Percentiles rank a stretch among this genome's conserved stretches.
These are phyloP conservation scores for Globisporangium solare DNA, from an alignment of 352 stramenopile genomes.

Conservation along the genomic window DNA sequence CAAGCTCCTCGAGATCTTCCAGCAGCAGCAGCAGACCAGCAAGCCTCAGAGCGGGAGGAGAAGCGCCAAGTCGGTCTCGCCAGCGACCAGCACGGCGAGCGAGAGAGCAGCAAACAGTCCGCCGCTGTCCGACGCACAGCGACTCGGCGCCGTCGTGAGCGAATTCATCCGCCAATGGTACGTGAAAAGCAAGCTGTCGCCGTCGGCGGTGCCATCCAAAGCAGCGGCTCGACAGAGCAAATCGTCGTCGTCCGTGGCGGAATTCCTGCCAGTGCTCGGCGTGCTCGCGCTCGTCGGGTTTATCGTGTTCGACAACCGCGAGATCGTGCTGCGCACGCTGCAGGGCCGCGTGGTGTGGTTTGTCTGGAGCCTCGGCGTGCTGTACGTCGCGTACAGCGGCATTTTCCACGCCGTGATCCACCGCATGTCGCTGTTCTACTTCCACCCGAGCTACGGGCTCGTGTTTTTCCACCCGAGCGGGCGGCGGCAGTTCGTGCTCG, in stretches of 20 bases:
- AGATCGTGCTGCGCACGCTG: slow-evolving; percentile 27
- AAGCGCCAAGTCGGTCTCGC: neutral
- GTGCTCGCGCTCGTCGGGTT: slow-evolving; percentile 30
- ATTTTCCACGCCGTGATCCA: slow-evolving; percentile 66
- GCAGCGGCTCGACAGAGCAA: slow-evolving; percentile 3
- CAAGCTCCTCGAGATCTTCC: slow-evolving; percentile 12
- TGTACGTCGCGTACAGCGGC: slow-evolving; percentile 60
- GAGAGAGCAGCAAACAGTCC: neutral
- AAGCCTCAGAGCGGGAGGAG: slow-evolving; percentile 1
- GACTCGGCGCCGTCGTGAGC: slow-evolving; percentile 15
- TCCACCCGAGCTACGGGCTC: slow-evolving; percentile 42
- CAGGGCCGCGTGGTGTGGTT: slow-evolving; percentile 50
- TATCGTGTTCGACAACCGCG: slow-evolving; percentile 38
- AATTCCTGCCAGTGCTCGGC: slow-evolving; percentile 33
- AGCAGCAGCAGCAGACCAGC: neutral
- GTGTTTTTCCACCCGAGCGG: slow-evolving; percentile 60
- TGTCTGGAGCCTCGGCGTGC: slow-evolving; percentile 35
- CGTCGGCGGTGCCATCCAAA: neutral
- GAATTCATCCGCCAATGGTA: slow-evolving; percentile 30
- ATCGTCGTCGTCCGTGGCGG: slow-evolving; percentile 16
- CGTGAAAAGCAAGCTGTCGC: slow-evolving; percentile 5
- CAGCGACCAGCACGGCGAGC: neutral
- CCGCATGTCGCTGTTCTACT: slow-evolving; percentile 42
- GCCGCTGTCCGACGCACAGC: neutral
- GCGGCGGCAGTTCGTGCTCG: slow-evolving; percentile 60